phyloP scores from a whole-genome alignment of 768 basidiomycete genomes.

The Tricholoma terreum region DNA sequence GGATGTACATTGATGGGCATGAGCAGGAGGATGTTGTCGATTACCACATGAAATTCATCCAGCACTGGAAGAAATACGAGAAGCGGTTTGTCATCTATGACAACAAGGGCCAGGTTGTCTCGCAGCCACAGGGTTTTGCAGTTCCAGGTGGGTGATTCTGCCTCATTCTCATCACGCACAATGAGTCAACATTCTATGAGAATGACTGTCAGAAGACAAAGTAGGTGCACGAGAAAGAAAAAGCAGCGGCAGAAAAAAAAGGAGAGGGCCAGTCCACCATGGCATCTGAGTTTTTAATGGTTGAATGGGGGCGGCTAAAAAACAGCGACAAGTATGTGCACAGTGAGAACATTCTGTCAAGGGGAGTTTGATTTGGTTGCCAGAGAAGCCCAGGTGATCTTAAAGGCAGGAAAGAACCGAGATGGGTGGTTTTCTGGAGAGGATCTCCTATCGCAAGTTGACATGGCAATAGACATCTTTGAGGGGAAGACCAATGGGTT shows the following conservation, averaged over 20 bases:
- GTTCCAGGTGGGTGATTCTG: constrained; percentile 5
- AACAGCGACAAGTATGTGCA: too few species aligned
- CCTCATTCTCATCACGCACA: background rate
- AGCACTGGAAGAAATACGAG: constrained; percentile 23
- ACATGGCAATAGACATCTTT: too few species aligned
- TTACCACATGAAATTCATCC: constrained; percentile 27
- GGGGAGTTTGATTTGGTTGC: too few species aligned
- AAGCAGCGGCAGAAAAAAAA: background rate
- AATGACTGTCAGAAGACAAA: too few species aligned
- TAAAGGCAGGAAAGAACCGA: background rate
- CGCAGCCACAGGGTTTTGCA: constrained; percentile 14
- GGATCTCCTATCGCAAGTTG: background rate
- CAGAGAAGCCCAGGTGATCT: background rate
- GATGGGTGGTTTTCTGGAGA: background rate
- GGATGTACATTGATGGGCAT: too few species aligned
- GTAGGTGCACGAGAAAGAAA: background rate
- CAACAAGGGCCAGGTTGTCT: constrained; percentile 21
- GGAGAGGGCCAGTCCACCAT: background rate
- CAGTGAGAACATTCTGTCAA: too few species aligned
- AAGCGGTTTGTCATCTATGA: too few species aligned
- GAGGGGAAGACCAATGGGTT: too few species aligned
- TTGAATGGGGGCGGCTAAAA: too few species aligned
- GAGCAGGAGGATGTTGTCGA: constrained; percentile 32
- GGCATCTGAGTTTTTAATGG: background rate
- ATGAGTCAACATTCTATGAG: background rate